These are phyloP conservation scores for Neurospora sp. DNA, from an alignment of 495 filamentous ascomycete genomes.

Conservation along the genomic window DNA sequence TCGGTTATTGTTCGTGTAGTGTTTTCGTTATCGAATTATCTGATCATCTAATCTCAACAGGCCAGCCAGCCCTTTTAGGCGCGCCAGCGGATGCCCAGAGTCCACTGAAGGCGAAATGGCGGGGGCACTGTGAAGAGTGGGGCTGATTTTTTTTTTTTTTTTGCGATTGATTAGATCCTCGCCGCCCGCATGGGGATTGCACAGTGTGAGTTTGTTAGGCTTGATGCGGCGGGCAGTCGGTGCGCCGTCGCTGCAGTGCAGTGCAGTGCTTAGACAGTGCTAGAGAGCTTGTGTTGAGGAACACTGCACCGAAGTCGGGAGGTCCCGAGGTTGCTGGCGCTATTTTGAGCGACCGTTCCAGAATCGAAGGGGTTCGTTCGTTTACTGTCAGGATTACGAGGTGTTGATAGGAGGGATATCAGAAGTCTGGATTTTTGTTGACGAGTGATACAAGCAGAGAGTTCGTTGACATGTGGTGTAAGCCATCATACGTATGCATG, in stretches of 20 bases:
- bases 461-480: neutral
- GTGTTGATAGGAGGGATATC: neutral
- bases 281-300: neutral
- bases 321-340: neutral
- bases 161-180: conserved; percentile 18
- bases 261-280: neutral
- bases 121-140: conserved; percentile 1
- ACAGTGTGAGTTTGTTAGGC: neutral
- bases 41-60: conserved; percentile 16
- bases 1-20: neutral
- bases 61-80: neutral
- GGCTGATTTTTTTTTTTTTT: conserved; percentile 22
- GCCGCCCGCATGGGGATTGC: neutral
- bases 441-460: no score
- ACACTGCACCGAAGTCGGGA: neutral
- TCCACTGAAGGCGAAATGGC: neutral
- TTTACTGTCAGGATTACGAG: neutral
- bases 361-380: neutral
- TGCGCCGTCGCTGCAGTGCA: neutral
- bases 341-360: neutral
- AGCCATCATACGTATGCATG: neutral
- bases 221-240: neutral
- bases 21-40: neutral
- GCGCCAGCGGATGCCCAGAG: neutral
- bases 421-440: neutral